phyloP scores from a whole-genome alignment of 495 filamentous ascomycete genomes.

The Pyrenula massariospora region DNA sequence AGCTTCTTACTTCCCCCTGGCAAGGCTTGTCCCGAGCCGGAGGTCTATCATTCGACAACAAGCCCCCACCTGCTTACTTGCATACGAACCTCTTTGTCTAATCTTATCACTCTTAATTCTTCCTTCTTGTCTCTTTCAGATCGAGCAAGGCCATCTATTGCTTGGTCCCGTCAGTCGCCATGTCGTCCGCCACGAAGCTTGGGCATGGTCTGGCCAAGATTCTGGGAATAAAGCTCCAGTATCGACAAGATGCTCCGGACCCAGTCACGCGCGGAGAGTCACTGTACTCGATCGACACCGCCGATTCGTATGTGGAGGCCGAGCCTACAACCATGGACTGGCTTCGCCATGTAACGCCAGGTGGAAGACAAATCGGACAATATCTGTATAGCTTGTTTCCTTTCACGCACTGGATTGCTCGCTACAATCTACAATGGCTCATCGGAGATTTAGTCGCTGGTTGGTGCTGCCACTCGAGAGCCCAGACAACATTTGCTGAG shows the following conservation, averaged over 20 bases:
- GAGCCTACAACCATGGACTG: slow-evolving; percentile 69
- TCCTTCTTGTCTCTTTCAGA: not conserved
- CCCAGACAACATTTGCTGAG: slow-evolving; percentile 1
- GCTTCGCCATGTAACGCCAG: slow-evolving; percentile 50
- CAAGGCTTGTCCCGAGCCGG: too few relatives aligned
- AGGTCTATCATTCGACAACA: too few relatives aligned
- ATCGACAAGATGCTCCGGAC: slow-evolving; percentile 40
- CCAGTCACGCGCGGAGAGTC: slow-evolving; percentile 63
- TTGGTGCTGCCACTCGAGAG: slow-evolving; percentile 25
- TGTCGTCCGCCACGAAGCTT: slow-evolving; percentile 40
- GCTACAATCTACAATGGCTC: slow-evolving; percentile 86
- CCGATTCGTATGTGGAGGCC: slow-evolving; percentile 68
- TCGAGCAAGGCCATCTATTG: not conserved
- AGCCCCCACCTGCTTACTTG: too few relatives aligned
- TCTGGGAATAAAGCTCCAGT: slow-evolving; percentile 76
- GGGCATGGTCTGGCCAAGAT: slow-evolving; percentile 67
- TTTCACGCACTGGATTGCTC: slow-evolving; percentile 73
- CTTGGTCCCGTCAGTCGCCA: slow-evolving; percentile 11
- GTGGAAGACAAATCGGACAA: slow-evolving; percentile 30
- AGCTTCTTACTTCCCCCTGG: too few relatives aligned
- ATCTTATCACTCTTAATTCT: not conserved
- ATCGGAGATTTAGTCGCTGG: slow-evolving; percentile 83
- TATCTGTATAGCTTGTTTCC: slow-evolving; percentile 72
- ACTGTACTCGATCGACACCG: slow-evolving; percentile 59
- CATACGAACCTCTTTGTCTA: too few relatives aligned